phyloP scores from a whole-genome alignment of 441 rosid genomes.

The Populus hybrid region DNA sequence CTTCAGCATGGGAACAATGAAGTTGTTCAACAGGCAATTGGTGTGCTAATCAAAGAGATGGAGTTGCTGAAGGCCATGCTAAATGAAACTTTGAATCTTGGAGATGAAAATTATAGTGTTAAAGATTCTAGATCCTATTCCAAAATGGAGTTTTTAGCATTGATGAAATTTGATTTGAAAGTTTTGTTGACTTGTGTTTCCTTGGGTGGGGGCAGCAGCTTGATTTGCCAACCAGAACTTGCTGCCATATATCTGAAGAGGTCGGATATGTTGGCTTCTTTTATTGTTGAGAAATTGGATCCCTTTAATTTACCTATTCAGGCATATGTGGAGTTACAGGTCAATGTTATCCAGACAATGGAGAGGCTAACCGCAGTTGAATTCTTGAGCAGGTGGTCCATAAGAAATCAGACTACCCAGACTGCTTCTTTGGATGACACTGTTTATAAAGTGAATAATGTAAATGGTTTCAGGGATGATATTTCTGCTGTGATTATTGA shows the following conservation, averaged over 20 bases:
- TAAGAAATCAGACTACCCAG: slow-evolving; percentile 33
- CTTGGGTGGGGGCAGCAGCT: slow-evolving; percentile 43
- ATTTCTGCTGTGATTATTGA: slow-evolving; percentile 49
- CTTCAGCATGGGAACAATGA: slow-evolving; percentile 88
- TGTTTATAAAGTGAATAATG: slow-evolving; percentile 34
- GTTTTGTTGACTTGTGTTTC: slow-evolving; percentile 71
- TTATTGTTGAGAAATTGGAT: slow-evolving; percentile 67
- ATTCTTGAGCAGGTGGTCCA: slow-evolving; percentile 62
- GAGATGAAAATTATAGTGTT: slow-evolving; percentile 35
- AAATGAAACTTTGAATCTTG: slow-evolving; percentile 35
- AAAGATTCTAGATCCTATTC: slow-evolving; percentile 46
- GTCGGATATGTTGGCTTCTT: slow-evolving; percentile 60
- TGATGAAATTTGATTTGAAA: slow-evolving; percentile 90
- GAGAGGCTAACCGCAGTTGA: slow-evolving; percentile 70
- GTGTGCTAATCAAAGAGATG: slow-evolving; percentile 64
- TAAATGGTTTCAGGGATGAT: slow-evolving; percentile 26
- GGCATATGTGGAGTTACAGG: slow-evolving; percentile 72
- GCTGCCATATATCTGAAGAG: slow-evolving; percentile 69
- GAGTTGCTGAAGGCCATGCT: slow-evolving; percentile 62
- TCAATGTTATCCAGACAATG: slow-evolving; percentile 58
- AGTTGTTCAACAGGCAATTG: slow-evolving; percentile 73
- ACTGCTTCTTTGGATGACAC: slow-evolving; percentile 34
- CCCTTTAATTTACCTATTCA: slow-evolving; percentile 63
- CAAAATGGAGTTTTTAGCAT: slow-evolving; percentile 65
- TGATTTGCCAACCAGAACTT: slow-evolving; percentile 60